Evolutionary conservation across 192 early-diverging fungal species (phyloP), one percentile per base, ranked within the genome.

Genomic region (Backusella morwellensis): DNA sequence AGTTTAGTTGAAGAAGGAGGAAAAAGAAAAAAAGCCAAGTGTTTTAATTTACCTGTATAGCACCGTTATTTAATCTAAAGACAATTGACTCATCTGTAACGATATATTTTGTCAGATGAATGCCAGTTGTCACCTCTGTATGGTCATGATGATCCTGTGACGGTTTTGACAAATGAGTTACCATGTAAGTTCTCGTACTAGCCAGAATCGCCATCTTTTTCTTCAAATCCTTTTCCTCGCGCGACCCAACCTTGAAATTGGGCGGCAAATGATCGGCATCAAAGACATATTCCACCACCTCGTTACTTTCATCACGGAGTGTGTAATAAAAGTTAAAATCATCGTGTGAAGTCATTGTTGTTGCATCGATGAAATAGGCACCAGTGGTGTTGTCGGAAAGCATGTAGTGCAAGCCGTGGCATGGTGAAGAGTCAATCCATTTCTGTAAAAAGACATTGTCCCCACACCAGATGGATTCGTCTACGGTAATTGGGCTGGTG

Each of bases 401-500:
- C 66, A 92, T 88, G 82, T 97, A 99, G 1, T 93, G 94, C 68
- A 98, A 81, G 9, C 97, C 97, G 79, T 97, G 98, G 44, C 93
- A 95, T 74, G 86, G 82, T 14, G 92, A 86, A 74, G 91, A 93
- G 70, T 97, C 92, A 71, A 98, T 88, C 96, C 97, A 99, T 79
- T 93, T 95, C 34, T 89, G 88, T 42, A 99, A 86, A 75, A 96
- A 97, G 35, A 95, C 84, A 29, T 72, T 78, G 26, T 14, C 19
- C 19, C 2, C 4, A 35, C 12, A 47, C 77, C 70, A 70, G 40
- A 35, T 32, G 8, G 56, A 29, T 1, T 12, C 9, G 2, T 21
- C 54, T 1, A 21, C 54, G 8, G 6, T 3, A 4, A 36, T 68
- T 0, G 29, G 34, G 2, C 7, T 36, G 8, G 67, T 68, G 36